Conservation (phyloP, 306 rosid species). For the Lupinus albus region DNA sequence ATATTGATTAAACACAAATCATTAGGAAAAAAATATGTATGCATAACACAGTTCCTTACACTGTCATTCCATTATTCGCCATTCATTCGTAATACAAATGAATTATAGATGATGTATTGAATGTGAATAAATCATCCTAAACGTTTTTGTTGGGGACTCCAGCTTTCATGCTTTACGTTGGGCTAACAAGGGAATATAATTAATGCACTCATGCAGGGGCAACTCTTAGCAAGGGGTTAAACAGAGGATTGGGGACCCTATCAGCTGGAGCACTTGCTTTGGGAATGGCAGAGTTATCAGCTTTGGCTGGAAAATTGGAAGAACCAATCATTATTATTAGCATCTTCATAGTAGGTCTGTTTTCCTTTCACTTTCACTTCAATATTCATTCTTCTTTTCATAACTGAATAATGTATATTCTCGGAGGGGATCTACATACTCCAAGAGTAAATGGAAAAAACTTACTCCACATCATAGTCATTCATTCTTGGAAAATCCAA, state of each 20-base stretch:
- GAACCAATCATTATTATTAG: constrained; percentile 60
- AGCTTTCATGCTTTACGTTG: constrained; percentile 24
- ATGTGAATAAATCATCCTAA: not conserved
- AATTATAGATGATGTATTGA: no score
- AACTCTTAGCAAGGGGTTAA: constrained; percentile 88
- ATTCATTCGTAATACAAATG: no score
- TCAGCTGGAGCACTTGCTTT: constrained; percentile 94
- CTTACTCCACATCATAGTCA: no score
- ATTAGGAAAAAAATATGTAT: no score
- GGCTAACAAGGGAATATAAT: constrained; percentile 10
- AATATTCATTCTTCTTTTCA: no score
- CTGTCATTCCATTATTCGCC: no score
- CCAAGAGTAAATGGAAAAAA: no score
- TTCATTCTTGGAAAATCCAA: no score
- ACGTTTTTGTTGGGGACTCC: not conserved
- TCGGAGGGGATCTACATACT: no score
- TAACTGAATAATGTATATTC: no score
- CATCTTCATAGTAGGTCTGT: constrained; percentile 66
- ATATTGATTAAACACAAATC: no score
- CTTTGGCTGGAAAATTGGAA: constrained; percentile 73
- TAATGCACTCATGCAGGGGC: constrained; percentile 64
- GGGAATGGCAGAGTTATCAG: constrained; percentile 69
- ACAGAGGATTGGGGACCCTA: constrained; percentile 87
- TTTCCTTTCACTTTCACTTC: constrained; percentile 18
- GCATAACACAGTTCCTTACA: no score